phyloP scores from a whole-genome alignment of 2,329 filamentous ascomycete genomes.

The Ceratocystis cubensis region DNA sequence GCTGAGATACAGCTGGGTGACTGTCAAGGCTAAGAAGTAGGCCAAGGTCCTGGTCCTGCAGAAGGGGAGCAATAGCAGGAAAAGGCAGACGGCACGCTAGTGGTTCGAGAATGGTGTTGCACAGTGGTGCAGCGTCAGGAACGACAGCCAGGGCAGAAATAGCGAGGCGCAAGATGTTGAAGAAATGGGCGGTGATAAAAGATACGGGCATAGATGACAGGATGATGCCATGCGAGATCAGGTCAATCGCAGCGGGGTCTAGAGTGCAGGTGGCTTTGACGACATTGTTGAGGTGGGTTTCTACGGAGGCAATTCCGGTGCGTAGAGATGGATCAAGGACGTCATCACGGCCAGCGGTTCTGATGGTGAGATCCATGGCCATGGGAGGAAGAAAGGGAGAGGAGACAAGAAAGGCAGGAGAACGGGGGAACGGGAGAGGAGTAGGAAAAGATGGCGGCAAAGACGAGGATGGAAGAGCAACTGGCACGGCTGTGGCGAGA shows the following conservation, averaged over 20 bases:
- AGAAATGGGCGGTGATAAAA: conserved; percentile 12
- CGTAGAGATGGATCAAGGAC: conserved; percentile 14
- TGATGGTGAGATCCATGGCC: conserved; percentile 12
- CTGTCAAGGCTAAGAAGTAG: conserved; percentile 7
- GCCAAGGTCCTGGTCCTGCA: conserved; percentile 12
- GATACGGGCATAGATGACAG: conserved; percentile 9
- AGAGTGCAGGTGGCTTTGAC: background rate
- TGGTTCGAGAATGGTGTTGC: conserved; percentile 7
- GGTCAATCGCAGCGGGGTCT: conserved; percentile 6
- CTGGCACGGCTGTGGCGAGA: too few species aligned
- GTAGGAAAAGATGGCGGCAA: too few species aligned
- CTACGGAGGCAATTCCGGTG: conserved; percentile 14
- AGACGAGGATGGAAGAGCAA: too few species aligned
- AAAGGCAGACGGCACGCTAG: conserved; percentile 13
- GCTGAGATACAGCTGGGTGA: conserved; percentile 1
- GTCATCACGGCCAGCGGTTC: conserved; percentile 8
- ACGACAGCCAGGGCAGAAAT: conserved; percentile 13
- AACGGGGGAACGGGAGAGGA: too few species aligned
- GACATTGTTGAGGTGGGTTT: conserved; percentile 13
- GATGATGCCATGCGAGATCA: background rate
- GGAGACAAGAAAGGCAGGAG: background rate
- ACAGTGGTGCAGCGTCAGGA: conserved; percentile 12
- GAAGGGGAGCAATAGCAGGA: conserved; percentile 7
- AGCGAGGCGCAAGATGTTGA: conserved; percentile 14
- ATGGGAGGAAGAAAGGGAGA: background rate